Evolutionary conservation across 495 filamentous ascomycete species (phyloP).

Genomic region (Penicillium malachiteum): DNA sequence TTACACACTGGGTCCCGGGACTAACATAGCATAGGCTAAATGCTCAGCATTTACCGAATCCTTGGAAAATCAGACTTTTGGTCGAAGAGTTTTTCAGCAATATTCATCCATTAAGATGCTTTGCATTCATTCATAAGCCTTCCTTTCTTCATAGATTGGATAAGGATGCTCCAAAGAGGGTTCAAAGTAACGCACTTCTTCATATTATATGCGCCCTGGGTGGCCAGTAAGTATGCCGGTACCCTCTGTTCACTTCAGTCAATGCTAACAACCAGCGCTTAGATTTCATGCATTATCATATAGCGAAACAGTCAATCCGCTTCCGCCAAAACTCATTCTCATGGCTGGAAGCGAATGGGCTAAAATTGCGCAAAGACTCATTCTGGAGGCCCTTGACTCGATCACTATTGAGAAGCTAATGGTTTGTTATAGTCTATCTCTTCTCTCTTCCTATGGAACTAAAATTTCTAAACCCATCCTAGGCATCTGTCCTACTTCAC

Average conservation of each 20-base stretch:
- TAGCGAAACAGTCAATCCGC: conserved; percentile 15
- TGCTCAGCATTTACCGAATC: conserved; percentile 18
- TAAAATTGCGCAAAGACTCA: conserved; percentile 22
- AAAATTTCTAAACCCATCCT: not conserved
- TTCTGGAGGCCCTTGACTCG: conserved; percentile 30
- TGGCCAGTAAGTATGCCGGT: conserved; percentile 29
- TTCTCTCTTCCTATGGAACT: not conserved
- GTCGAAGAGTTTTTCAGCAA: conserved; percentile 39
- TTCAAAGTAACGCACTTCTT: conserved; percentile 24
- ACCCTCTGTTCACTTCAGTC: too few relatives aligned
- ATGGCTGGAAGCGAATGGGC: conserved; percentile 32
- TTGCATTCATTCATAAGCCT: conserved; percentile 37
- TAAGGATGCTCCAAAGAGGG: conserved; percentile 10
- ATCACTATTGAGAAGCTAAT: conserved; percentile 37
- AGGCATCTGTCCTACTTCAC: conserved; percentile 33
- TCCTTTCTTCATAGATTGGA: conserved; percentile 34
- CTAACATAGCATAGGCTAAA: conserved; percentile 16
- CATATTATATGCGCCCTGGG: conserved; percentile 37
- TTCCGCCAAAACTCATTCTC: conserved; percentile 15
- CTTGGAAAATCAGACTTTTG: conserved; percentile 21
- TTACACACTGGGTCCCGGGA: too few relatives aligned
- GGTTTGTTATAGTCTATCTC: conserved; percentile 9
- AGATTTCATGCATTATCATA: conserved; percentile 31
- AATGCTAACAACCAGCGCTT: not conserved
- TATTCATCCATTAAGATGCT: conserved; percentile 37